Evolutionary conservation across 1,284 basidiomycete genomes (phyloP).

Genomic region (Puccinia polysora): DNA sequence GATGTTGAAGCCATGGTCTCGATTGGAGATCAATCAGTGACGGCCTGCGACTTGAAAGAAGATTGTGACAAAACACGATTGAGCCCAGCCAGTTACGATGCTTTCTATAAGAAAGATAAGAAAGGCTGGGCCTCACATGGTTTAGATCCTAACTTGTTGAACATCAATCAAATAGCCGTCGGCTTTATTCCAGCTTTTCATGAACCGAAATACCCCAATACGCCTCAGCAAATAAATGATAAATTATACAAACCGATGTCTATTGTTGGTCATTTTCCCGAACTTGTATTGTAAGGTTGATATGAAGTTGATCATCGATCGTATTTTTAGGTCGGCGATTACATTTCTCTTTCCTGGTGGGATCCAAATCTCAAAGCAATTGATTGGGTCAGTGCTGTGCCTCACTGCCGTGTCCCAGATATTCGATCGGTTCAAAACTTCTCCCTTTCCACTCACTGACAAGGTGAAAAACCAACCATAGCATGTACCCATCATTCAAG

Average conservation of each 20-base stretch:
- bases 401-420: neutral
- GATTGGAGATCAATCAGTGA: neutral
- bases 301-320: neutral
- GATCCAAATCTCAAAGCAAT: slow-evolving; percentile 6
- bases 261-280: slow-evolving; percentile 8
- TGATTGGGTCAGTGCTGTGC: slow-evolving; percentile 7
- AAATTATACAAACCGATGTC: slow-evolving; percentile 31
- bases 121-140: neutral
- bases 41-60: neutral
- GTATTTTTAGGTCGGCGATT: slow-evolving; percentile 36
- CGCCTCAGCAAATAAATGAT: slow-evolving; percentile 1
- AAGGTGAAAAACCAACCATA: neutral
- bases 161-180: slow-evolving; percentile 28
- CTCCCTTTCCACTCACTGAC: neutral
- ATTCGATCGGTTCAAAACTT: neutral
- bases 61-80: neutral
- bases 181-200: slow-evolving; percentile 28
- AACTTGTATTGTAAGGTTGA: neutral
- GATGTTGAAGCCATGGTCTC: neutral
- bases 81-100: neutral
- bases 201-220: slow-evolving; percentile 13
- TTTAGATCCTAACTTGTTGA: slow-evolving; percentile 1
- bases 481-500: neutral
- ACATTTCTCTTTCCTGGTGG: slow-evolving; percentile 23
- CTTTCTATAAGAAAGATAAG: slow-evolving; percentile 9